A percentile compares a stretch with the other conserved stretches of the same genome.
Evolutionary conservation across 495 filamentous ascomycete genomes (phyloP).

Genomic region (Aspergillus conjunctus): DNA sequence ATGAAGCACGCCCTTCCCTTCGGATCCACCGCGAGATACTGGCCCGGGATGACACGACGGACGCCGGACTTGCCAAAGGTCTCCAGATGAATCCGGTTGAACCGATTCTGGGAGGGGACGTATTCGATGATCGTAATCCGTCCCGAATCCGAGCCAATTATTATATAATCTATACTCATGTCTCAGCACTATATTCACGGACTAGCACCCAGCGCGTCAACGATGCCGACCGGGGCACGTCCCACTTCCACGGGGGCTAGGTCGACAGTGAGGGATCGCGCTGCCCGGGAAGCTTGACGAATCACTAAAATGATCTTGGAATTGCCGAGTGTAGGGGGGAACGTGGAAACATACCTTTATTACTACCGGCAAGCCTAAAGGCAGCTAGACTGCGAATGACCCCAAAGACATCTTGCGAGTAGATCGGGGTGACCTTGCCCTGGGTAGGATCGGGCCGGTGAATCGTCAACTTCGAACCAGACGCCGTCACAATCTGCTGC

Average conservation of each 20-base stretch:
- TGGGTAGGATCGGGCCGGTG: conserved; percentile 81
- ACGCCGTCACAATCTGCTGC: conserved; percentile 94
- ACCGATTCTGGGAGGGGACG: conserved; percentile 79
- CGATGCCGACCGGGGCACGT: conserved; percentile 49
- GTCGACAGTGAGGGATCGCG: conserved; percentile 45
- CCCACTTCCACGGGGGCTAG: conserved; percentile 35
- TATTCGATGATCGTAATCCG: conserved; percentile 95
- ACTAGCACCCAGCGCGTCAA: conserved; percentile 35
- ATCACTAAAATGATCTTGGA: conserved; percentile 87
- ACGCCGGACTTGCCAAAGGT: conserved; percentile 99
- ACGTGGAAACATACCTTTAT: conserved; percentile 78
- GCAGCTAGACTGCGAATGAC: conserved; percentile 86
- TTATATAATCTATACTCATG: conserved; percentile 80
- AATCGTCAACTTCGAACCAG: conserved; percentile 85
- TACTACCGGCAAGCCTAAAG: conserved; percentile 89
- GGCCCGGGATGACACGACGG: conserved; percentile 88
- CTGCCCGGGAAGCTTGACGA: conserved; percentile 70
- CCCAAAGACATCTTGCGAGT: conserved; percentile 92
- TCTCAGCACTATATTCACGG: conserved; percentile 60
- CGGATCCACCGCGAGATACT: conserved; percentile 92
- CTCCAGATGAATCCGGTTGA: conserved; percentile 88
- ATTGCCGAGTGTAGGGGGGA: conserved; percentile 43
- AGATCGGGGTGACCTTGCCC: conserved; percentile 80
- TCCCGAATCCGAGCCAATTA: conserved; percentile 92
- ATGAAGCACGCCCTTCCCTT: conserved; percentile 94